phyloP scores from a whole-genome alignment of 306 rosid species.

The Gynostemma pentaphyllum region DNA sequence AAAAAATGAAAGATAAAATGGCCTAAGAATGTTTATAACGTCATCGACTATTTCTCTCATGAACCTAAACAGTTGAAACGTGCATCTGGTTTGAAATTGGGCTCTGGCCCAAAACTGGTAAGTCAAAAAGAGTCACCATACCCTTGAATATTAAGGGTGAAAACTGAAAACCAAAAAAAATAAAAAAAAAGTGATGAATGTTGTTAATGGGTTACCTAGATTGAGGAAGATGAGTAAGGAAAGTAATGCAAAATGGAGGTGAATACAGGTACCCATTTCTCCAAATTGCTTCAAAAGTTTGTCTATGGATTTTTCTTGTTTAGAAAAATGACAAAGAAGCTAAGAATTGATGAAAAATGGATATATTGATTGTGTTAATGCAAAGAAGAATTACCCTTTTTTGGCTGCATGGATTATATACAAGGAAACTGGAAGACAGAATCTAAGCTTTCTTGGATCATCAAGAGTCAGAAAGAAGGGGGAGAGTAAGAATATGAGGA shows the following conservation, averaged over 20 bases:
- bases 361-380: constrained; percentile 26
- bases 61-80: too few species aligned
- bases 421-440: constrained; percentile 35
- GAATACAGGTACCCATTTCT: constrained; percentile 40
- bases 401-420: constrained; percentile 22
- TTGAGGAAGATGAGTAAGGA: constrained; percentile 33
- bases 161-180: too few species aligned
- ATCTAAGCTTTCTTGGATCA: constrained; percentile 83
- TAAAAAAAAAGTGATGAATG: neutral
- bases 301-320: constrained; percentile 17
- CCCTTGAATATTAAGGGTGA: too few species aligned
- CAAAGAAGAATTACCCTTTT: constrained; percentile 38
- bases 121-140: too few species aligned
- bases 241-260: constrained; percentile 27
- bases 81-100: too few species aligned
- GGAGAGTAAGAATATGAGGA: constrained; percentile 69
- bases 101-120: too few species aligned
- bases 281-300: constrained; percentile 20
- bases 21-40: too few species aligned
- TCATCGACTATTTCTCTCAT: too few species aligned
- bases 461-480: constrained; percentile 40
- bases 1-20: too few species aligned
- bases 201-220: constrained; percentile 51
- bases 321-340: constrained; percentile 32
- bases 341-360: constrained; percentile 31